Conservation (phyloP, 371 early-diverging fungal genomes). For the Catenaria anguillulae region DNA sequence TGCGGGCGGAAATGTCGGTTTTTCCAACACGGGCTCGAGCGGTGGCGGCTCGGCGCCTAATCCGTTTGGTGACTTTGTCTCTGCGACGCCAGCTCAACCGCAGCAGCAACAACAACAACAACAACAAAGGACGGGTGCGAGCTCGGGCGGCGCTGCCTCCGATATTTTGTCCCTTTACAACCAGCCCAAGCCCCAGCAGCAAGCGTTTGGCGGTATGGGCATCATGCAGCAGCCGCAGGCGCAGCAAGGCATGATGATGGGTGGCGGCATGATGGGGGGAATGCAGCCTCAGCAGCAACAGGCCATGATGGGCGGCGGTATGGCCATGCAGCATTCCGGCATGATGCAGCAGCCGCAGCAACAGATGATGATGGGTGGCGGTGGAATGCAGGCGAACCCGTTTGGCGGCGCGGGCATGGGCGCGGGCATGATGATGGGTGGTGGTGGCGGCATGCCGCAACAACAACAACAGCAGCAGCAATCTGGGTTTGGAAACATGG, state of each 20-base stretch:
- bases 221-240: not conserved
- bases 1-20: not conserved
- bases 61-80: not conserved
- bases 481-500: not conserved
- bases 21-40: not conserved
- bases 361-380: not conserved
- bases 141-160: not conserved
- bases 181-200: no score
- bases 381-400: not conserved
- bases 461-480: not conserved
- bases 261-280: not conserved
- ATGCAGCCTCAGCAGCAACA: not conserved
- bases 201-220: not conserved
- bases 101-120: not conserved
- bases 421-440: constrained; percentile 3
- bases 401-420: not conserved
- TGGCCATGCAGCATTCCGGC: not conserved
- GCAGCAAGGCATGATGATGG: not conserved
- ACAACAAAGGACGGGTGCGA: no score
- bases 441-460: no score
- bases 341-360: not conserved
- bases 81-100: not conserved
- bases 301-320: not conserved
- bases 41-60: not conserved
- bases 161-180: not conserved